These are phyloP conservation scores for Colletotrichum lini DNA, from an alignment of 2,329 filamentous ascomycete genomes.

Conservation along the genomic window DNA sequence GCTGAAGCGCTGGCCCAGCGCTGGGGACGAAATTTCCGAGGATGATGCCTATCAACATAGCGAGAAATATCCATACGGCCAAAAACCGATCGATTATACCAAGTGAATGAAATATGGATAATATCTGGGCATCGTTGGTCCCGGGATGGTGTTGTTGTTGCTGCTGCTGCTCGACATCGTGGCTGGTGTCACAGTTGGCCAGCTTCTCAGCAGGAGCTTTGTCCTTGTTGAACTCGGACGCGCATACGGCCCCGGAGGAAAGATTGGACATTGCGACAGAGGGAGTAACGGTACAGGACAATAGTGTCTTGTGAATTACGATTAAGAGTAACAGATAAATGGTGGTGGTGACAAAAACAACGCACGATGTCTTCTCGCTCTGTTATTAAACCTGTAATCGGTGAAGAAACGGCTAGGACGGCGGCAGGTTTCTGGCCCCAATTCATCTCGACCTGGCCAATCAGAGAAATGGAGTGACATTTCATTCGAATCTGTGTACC, in stretches of 20 bases:
- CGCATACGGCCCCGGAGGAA: too few species aligned
- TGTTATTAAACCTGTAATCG: background rate
- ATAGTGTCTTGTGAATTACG: background rate
- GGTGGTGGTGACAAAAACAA: background rate
- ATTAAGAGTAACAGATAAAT: background rate
- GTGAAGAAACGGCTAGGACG: background rate
- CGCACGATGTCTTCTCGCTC: background rate
- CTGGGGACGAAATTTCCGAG: constrained; percentile 81
- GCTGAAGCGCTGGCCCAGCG: constrained; percentile 74
- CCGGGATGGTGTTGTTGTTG: constrained; percentile 20
- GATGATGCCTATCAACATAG: constrained; percentile 82
- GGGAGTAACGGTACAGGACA: background rate
- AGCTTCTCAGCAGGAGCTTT: background rate
- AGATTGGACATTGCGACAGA: background rate
- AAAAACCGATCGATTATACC: constrained; percentile 75
- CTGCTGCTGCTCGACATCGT: constrained; percentile 38
- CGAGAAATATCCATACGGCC: constrained; percentile 82
- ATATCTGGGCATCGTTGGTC: constrained; percentile 38
- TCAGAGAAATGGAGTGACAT: constrained; percentile 38
- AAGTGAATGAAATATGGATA: constrained; percentile 67
- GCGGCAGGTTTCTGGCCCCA: constrained; percentile 1
- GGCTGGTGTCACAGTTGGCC: background rate
- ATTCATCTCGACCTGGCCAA: constrained; percentile 13
- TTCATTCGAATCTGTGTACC: constrained; percentile 9
- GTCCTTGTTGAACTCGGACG: background rate